These are phyloP conservation scores for Gastrolobium bilobum DNA, from an alignment of 306 rosid genomes.

Conservation along the genomic window DNA sequence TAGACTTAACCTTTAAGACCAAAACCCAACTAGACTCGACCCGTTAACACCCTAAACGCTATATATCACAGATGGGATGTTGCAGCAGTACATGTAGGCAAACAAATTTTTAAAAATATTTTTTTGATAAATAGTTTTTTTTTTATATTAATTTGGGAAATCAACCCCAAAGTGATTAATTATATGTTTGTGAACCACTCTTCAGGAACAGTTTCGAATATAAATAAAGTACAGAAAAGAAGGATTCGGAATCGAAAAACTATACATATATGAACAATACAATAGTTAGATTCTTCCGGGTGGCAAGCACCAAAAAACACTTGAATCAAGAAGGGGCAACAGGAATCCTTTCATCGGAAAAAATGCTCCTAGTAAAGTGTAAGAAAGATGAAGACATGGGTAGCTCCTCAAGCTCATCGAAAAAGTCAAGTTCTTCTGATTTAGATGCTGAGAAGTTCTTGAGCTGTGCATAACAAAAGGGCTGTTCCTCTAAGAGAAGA, in stretches of 20 bases:
- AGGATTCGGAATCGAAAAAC: slow-evolving; percentile 37
- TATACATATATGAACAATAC: slow-evolving; percentile 38
- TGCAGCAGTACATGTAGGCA: too few species aligned
- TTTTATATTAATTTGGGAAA: too few species aligned
- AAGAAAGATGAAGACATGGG: slow-evolving; percentile 79
- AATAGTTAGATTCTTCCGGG: slow-evolving; percentile 57
- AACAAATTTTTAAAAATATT: too few species aligned
- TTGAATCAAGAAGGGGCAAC: slow-evolving; percentile 82
- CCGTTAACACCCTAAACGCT: too few species aligned
- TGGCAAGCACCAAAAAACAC: slow-evolving; percentile 41
- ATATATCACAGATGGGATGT: too few species aligned
- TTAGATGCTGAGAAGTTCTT: slow-evolving; percentile 57
- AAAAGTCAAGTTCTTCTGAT: slow-evolving; percentile 76
- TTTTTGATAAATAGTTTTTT: too few species aligned
- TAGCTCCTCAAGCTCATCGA: slow-evolving; percentile 94
- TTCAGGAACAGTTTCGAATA: slow-evolving; percentile 1
- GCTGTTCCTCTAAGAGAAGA: slow-evolving; percentile 62
- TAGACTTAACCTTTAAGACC: too few species aligned
- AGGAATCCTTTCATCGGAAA: slow-evolving; percentile 75
- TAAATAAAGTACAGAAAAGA: slow-evolving; percentile 14
- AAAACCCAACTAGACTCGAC: too few species aligned
- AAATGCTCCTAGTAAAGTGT: slow-evolving; percentile 64
- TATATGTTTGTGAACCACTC: slow-evolving; percentile 42
- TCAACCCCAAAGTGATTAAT: slow-evolving; percentile 38
- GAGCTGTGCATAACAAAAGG: slow-evolving; percentile 57